These are phyloP conservation scores for Cadophora sp. DNA, from an alignment of 2,329 filamentous ascomycete species.

Conservation along the genomic window DNA sequence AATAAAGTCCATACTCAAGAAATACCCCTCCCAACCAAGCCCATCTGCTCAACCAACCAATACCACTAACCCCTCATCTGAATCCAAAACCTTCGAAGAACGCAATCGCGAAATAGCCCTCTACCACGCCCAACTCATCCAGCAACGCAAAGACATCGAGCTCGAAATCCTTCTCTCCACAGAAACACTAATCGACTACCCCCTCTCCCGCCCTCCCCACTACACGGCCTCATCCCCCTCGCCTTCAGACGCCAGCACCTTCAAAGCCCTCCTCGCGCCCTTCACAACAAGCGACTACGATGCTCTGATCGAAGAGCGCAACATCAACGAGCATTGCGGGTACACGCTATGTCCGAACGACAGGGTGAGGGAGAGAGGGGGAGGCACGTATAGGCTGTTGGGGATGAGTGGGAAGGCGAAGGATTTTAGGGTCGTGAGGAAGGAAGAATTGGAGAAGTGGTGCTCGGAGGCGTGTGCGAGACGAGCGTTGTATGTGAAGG, in stretches of 20 bases:
- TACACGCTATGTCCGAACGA: constrained; percentile 78
- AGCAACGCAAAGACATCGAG: constrained; percentile 82
- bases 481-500: constrained; percentile 83
- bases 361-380: constrained; percentile 61
- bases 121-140: constrained; percentile 82
- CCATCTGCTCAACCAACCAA: constrained; percentile 45
- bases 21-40: constrained; percentile 48
- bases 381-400: constrained; percentile 73
- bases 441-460: constrained; percentile 81
- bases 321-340: constrained; percentile 81
- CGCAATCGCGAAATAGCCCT: constrained; percentile 70
- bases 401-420: constrained; percentile 55
- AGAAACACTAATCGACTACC: constrained; percentile 55
- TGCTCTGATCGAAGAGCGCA: constrained; percentile 86
- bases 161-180: constrained; percentile 76
- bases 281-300: constrained; percentile 93
- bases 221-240: constrained; percentile 59
- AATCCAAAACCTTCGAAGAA: constrained; percentile 52
- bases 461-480: constrained; percentile 82
- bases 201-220: constrained; percentile 53
- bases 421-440: constrained; percentile 71
- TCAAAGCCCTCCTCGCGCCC: constrained; percentile 69
- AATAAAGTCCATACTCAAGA: constrained; percentile 68
- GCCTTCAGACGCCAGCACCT: constrained; percentile 64
- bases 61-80: constrained; percentile 44